Evolutionary conservation across 1,139 yeast species (phyloP).

Genomic region (Taphrina pruni): DNA sequence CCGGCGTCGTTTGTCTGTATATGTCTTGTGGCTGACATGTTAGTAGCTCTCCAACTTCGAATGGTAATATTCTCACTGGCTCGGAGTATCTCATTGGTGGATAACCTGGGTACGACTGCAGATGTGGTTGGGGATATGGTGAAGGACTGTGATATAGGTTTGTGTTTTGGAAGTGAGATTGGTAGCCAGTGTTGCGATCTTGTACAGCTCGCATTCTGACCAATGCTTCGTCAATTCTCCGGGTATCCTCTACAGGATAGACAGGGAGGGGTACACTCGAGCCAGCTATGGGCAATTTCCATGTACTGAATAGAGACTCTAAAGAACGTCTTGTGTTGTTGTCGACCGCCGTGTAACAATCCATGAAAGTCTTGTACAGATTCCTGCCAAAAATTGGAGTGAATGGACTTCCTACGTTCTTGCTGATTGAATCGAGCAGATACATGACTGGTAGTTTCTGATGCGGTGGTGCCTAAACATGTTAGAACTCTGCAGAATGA

Average conservation of each 20-base stretch:
- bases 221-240: slow-evolving; percentile 75
- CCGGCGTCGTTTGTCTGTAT: slow-evolving; percentile 5
- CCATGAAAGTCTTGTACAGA: slow-evolving; percentile 70
- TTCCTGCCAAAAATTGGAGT: slow-evolving; percentile 73
- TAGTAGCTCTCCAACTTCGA: background rate
- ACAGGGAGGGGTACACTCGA: slow-evolving; percentile 63
- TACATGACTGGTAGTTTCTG: slow-evolving; percentile 85
- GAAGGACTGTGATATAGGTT: slow-evolving; percentile 4
- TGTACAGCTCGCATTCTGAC: slow-evolving; percentile 57
- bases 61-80: background rate
- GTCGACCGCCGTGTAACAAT: slow-evolving; percentile 76
- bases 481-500: background rate
- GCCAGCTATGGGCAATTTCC: slow-evolving; percentile 71
- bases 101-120: slow-evolving; percentile 4
- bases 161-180: background rate
- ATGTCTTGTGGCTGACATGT: background rate
- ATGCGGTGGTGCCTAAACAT: slow-evolving; percentile 64
- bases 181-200: slow-evolving; percentile 11
- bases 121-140: slow-evolving; percentile 5
- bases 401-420: slow-evolving; percentile 88
- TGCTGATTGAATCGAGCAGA: slow-evolving; percentile 88
- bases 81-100: background rate
- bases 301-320: slow-evolving; percentile 79
- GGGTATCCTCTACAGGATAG: slow-evolving; percentile 73
- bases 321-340: slow-evolving; percentile 76